Base-by-base conservation (phyloP, 257 asterid genomes). In the Gentiana dahurica region DNA sequence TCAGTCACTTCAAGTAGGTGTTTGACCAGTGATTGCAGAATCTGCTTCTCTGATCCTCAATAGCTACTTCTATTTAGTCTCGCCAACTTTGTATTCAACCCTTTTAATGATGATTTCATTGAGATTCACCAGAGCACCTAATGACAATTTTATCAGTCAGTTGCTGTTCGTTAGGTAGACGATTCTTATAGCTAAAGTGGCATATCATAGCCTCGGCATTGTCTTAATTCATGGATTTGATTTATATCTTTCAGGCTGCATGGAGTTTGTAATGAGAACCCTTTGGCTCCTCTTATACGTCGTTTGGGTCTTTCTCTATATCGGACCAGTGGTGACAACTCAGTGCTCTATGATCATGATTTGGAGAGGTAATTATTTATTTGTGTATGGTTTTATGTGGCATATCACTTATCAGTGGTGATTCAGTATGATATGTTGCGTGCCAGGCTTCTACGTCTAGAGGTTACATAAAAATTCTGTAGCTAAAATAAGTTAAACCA, bases 191-290 rank as follows among this genome's bases (percentile, higher is more conserved):
- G 24, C 24, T 24, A 24, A 24, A 24, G 24, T 24, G 24, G 24
- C 24, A 24, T 24, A 24, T 51, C 41, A 61, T 53, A 8, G 45
- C 50, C 61, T 50, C 53, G 47, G 53, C 10, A 13, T 49, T 53
- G 51, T 35, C 41, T 63, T 24, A 24, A 41, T 5, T 41, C 46
- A 41, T 41, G 54, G 11, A 3, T 60, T 44, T 55, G 35, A 61
- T 8, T 39, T 67, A 53, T 32, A 47, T 13, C 61, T 41, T 58
- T 24, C 90, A 92, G 98, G 98, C 73, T 92, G 53, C 99, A 92
- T 70, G 99, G 99, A 36, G 99, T 92, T 67, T 92, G 99, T 72
- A 79, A 92, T 66, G 99, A 92, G 81, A 92, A 92, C 79, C 99
- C 99, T 10, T 70, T 92, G 85, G 88, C 99, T 77, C 94, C 94